A percentile compares a stretch with the other conserved stretches of the same genome.
phyloP scores from a whole-genome alignment of 257 asterid species.

The Solanum commersonii region DNA sequence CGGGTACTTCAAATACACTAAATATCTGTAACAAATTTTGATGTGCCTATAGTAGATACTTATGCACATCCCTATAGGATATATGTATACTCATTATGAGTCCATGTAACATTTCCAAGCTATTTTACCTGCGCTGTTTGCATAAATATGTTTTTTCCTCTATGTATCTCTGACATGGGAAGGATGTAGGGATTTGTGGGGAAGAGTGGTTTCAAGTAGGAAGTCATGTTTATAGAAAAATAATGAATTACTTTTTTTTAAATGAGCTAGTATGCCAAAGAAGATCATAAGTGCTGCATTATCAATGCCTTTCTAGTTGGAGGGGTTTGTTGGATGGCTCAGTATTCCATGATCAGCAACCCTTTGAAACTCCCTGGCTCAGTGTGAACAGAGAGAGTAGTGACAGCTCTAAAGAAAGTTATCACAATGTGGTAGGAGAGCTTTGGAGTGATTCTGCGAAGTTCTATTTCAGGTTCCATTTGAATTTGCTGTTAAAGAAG shows the following conservation, averaged over 20 bases:
- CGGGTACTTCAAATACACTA: neutral
- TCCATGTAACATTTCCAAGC: neutral
- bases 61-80: neutral
- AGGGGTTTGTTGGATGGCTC: neutral
- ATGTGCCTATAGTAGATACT: neutral
- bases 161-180: neutral
- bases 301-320: neutral
- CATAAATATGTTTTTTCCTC: neutral
- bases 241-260: neutral
- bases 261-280: neutral
- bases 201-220: neutral
- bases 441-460: neutral
- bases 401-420: neutral
- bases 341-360: neutral
- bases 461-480: conserved; percentile 59
- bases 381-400: neutral
- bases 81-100: neutral
- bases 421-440: neutral
- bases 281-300: neutral
- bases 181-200: neutral
- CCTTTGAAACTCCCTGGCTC: neutral
- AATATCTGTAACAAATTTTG: neutral
- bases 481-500: conserved; percentile 46
- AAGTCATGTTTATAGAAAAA: neutral
- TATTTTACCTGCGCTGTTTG: neutral